Base-by-base conservation (phyloP, 2,329 filamentous ascomycete species). In the Immersiporthe knoxdaviesiana region DNA sequence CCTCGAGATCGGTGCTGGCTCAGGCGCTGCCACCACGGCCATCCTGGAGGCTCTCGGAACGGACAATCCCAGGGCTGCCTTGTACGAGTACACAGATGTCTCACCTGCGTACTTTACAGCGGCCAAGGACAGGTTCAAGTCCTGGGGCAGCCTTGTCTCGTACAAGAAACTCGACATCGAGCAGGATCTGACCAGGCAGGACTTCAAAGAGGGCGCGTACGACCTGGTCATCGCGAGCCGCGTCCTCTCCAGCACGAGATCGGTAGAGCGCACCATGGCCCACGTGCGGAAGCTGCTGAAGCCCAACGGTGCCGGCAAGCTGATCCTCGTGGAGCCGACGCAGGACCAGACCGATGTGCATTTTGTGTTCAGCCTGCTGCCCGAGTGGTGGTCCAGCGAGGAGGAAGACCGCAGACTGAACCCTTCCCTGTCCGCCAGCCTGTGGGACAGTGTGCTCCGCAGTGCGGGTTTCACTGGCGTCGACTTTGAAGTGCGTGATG, bases 301-400 rank as follows among this genome's bases (percentile, higher is more conserved):
- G 12, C 77, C 80, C 0, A 78, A 76, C 2, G 82, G 52, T 32
- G 52, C 52, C 6, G 81, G 0, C 77, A 78, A 47, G 71, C 24
- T 84, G 14, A 59, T 74, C 14, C 32, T 74, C 16, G 41, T 70
- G 30, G 73, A 74, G 68, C 70, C 71, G 44, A 73, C 72, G 24
- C 52, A 56, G 52, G 60, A 69, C 59, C 50, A 61, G 14, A 58
- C 67, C 39, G 68, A 65, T 21, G 65, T 70, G 39, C 63, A 67
- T 21, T 68, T 71, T 37, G 75, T 80, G 69, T 81, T 82, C 62
- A 79, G 79, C 7, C 72, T 75, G 12, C 73, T 81, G 14, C 72
- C 76, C 3, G 79, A 78, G n/a, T 81, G 80, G 79, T 81, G 80
- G 79, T 73, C 78, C 16, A 56, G 52, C 12, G 52, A 56, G 52